A percentile compares a stretch with the other conserved stretches of the same genome.
phyloP scores from a whole-genome alignment of 352 stramenopile genomes.

The Phytopythium mirpurense region DNA sequence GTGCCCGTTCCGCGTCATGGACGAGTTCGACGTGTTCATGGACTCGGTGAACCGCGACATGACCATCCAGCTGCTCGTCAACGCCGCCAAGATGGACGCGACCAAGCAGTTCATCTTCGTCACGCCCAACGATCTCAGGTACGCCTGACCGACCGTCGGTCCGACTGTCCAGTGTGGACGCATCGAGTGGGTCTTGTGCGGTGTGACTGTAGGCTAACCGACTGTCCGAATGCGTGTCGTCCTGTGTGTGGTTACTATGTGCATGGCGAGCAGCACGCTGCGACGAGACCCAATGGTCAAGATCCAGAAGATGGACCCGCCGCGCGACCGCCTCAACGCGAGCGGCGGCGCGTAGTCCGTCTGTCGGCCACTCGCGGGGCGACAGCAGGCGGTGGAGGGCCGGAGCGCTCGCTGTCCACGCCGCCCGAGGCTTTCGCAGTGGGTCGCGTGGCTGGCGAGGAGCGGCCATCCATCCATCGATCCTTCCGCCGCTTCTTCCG shows the following conservation, averaged over 20 bases:
- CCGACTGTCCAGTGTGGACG: too few species aligned
- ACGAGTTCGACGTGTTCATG: constrained; percentile 99
- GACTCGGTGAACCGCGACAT: constrained; percentile 96
- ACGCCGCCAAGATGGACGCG: constrained; percentile 66
- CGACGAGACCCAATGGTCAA: constrained; percentile 73
- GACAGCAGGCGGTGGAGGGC: too few species aligned
- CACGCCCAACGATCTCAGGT: constrained; percentile 86
- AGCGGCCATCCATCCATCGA: too few species aligned
- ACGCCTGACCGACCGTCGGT: too few species aligned
- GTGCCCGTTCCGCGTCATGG: constrained; percentile 96
- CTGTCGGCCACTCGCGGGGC: not conserved
- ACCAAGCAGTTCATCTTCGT: constrained; percentile 89
- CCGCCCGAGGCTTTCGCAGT: too few species aligned
- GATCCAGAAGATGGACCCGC: constrained; percentile 87
- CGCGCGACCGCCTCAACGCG: constrained; percentile 68
- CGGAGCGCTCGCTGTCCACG: too few species aligned
- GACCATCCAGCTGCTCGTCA: constrained; percentile 93
- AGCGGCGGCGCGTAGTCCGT: not conserved
- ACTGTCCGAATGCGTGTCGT: too few species aligned
- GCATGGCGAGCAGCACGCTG: too few species aligned
- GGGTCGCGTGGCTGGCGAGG: too few species aligned
- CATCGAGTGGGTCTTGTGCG: too few species aligned
- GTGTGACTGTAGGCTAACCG: not conserved
- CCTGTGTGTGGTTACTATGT: too few species aligned
- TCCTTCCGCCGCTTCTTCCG: too few species aligned